phyloP scores from a whole-genome alignment of 1,284 basidiomycete species.

The Tranzscheliella williamsii region DNA sequence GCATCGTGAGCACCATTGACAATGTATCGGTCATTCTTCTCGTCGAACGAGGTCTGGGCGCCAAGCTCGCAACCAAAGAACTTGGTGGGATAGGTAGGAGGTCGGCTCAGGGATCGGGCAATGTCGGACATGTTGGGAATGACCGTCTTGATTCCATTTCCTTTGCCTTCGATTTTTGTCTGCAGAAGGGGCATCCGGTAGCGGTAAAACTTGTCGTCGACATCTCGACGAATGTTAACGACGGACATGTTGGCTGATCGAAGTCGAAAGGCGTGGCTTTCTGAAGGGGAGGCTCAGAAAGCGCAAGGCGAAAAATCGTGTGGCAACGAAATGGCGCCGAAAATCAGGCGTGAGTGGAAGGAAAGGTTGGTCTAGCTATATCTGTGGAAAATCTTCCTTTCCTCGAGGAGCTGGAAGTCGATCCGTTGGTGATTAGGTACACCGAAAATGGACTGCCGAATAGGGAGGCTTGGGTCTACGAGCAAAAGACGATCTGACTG shows the following conservation, averaged over 20 bases:
- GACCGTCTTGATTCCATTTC: constrained; percentile 96
- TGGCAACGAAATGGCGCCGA: no score
- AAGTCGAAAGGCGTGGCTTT: not conserved
- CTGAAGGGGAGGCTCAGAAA: not conserved
- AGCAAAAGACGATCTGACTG: constrained; percentile 33
- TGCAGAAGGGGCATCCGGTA: constrained; percentile 85
- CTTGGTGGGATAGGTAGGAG: constrained; percentile 95
- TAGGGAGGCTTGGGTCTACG: constrained; percentile 45
- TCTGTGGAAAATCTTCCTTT: no score
- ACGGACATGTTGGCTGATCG: constrained; percentile 64
- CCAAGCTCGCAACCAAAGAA: constrained; percentile 99
- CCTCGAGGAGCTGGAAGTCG: not conserved
- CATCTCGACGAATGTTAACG: constrained; percentile 97
- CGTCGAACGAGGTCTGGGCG: constrained; percentile 93
- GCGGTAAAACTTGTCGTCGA: constrained; percentile 73
- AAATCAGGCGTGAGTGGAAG: no score
- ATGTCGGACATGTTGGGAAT: constrained; percentile 91
- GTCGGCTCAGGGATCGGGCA: constrained; percentile 89
- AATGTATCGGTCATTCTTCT: constrained; percentile 96
- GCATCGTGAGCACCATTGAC: constrained; percentile 97
- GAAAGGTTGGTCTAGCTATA: no score
- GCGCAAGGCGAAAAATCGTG: not conserved
- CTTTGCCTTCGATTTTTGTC: constrained; percentile 98
- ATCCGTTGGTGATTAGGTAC: constrained; percentile 21
- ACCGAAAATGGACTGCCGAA: constrained; percentile 29